A percentile compares a stretch with the other conserved stretches of the same genome.
These are phyloP conservation scores for Pythium aphanidermatum DNA, from an alignment of 352 stramenopile genomes.

Conservation along the genomic window DNA sequence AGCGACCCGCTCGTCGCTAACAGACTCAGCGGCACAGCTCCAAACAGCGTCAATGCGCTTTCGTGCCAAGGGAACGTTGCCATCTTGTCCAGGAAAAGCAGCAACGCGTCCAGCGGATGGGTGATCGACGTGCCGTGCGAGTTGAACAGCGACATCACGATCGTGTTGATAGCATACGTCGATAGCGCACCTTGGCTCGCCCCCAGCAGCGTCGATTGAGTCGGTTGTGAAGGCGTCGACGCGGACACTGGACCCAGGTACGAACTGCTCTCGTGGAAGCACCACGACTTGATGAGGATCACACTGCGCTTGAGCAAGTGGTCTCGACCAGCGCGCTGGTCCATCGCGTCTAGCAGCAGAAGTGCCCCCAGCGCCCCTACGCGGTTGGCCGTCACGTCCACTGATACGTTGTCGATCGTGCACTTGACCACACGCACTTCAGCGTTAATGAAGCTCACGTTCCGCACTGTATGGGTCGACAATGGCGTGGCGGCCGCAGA, in stretches of 20 bases:
- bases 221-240: slow-evolving; percentile 3
- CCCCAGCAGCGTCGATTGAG: slow-evolving; percentile 29
- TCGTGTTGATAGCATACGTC: slow-evolving; percentile 86
- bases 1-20: slow-evolving; percentile 37
- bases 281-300: slow-evolving; percentile 89
- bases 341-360: slow-evolving; percentile 82
- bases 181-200: slow-evolving; percentile 73
- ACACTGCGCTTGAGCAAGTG: slow-evolving; percentile 88
- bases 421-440: slow-evolving; percentile 88
- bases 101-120: slow-evolving; percentile 78
- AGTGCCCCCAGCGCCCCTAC: slow-evolving; percentile 73
- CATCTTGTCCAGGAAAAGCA: slow-evolving; percentile 82
- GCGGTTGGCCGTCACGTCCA: slow-evolving; percentile 86
- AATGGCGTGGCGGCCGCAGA: neutral
- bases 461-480: slow-evolving; percentile 57
- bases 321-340: slow-evolving; percentile 57
- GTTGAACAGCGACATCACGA: slow-evolving; percentile 88
- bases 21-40: slow-evolving; percentile 46
- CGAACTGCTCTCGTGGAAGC: slow-evolving; percentile 71
- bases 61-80: slow-evolving; percentile 85
- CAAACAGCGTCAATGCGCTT: slow-evolving; percentile 73
- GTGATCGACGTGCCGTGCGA: slow-evolving; percentile 58
- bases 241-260: slow-evolving; percentile 31
- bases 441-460: slow-evolving; percentile 88
- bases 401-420: slow-evolving; percentile 86